Evolutionary conservation across 768 basidiomycete species (phyloP), one percentile per base, ranked within the genome.

Genomic region (Favolaschia claudopus): DNA sequence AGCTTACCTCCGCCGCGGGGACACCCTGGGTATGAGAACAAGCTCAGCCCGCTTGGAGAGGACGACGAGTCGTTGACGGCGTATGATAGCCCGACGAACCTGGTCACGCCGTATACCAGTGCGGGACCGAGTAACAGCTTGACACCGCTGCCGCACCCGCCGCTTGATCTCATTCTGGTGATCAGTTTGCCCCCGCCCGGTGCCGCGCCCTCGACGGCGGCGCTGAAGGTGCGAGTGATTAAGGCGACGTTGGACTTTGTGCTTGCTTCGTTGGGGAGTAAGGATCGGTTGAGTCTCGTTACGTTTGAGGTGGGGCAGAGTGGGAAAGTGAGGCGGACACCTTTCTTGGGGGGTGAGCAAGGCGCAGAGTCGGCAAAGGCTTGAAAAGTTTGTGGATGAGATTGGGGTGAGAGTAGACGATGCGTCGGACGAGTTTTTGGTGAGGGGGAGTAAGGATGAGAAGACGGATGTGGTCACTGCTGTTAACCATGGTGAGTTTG

Each of bases 401-500:
- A 83, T 92, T 15, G 81, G 77, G 67, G 75, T 44, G 64, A 73
- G 60, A 74, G 68, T 73, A 61, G 79, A 80, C 1, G 80, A 82
- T 22, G 63, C 55, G 28, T 70, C 75, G 53, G 81, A 82, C 60
- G 76, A 82, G 40, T 89, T 88, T 58, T 73, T 89, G 71, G 86
- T 93, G 19, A 80, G 87, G 58, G 87, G 87, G 14, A 86, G 86
- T 57, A 89, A 89, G 70, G 96, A 98, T 17, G 96, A 98, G 75
- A 93, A 95, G 76, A 93, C 93, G 25, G 96, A 97, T 72, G 96
- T 99, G 17, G 95, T 99, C 22, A 96, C 96, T 12, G 97, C 96
- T n/a, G 93, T 98, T 55, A 99, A 99, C 72, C 90, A 96, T 67
- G 94, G 93, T 89, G 50, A 42, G 76, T 71, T 39, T 29, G 37